phyloP scores from a whole-genome alignment of 2,329 filamentous ascomycete genomes.

The Drechslera avenae region DNA sequence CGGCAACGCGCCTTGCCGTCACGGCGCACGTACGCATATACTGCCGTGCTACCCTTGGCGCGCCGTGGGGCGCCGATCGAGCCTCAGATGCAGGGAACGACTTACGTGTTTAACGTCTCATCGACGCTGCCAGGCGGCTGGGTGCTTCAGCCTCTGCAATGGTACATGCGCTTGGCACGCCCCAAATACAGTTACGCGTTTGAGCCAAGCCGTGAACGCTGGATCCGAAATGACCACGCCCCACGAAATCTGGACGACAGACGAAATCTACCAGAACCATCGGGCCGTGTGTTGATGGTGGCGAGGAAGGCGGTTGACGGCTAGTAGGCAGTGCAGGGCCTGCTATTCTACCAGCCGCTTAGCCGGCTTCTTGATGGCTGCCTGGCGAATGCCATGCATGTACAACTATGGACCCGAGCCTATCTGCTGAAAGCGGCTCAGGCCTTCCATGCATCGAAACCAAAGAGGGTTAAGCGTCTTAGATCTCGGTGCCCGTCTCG shows the following conservation, averaged over 20 bases:
- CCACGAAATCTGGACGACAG: not conserved
- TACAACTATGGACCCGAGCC: too few relatives aligned
- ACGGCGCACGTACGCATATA: not conserved
- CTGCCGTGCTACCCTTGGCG: constrained; percentile 7
- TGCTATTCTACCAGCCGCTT: constrained; percentile 5
- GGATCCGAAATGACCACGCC: not conserved
- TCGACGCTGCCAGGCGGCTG: not conserved
- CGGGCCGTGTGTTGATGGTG: too few relatives aligned
- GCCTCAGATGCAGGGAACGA: not conserved
- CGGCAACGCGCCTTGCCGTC: constrained; percentile 2
- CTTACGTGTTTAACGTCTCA: not conserved
- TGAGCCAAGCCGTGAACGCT: constrained; percentile 3
- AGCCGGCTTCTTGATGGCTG: constrained; percentile 1
- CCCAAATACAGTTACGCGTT: not conserved
- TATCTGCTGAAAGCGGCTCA: not conserved
- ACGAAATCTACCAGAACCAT: not conserved
- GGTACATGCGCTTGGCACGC: not conserved
- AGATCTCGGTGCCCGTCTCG: too few relatives aligned
- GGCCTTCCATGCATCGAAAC: too few relatives aligned
- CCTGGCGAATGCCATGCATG: not conserved
- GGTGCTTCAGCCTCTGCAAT: not conserved
- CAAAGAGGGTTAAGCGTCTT: too few relatives aligned
- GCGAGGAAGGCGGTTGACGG: too few relatives aligned
- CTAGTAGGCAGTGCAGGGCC: not conserved
- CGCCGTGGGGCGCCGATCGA: not conserved